A percentile compares a stretch with the other conserved stretches of the same genome.
Evolutionary conservation across 805 yeast species (phyloP).

Genomic region (Ogataea trehaloabstinens): DNA sequence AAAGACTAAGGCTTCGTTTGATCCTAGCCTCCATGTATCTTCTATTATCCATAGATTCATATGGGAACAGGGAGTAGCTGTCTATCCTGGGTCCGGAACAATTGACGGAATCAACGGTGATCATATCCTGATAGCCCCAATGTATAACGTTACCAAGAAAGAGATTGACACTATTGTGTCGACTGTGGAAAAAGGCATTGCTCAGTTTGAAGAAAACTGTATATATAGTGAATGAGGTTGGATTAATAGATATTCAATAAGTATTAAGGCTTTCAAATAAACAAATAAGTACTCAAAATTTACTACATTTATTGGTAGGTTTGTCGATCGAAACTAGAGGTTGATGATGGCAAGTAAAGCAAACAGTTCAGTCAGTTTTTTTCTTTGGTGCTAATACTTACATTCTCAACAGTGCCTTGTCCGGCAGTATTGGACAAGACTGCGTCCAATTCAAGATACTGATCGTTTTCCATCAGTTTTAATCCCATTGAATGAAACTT

Average conservation of each 20-base stretch:
- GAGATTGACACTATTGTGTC: slow-evolving; percentile 35
- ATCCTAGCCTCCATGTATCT: slow-evolving; percentile 23
- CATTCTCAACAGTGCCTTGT: no score
- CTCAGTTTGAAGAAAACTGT: slow-evolving; percentile 1
- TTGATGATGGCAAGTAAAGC: no score
- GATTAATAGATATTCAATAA: neutral
- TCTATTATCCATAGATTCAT: slow-evolving; percentile 30
- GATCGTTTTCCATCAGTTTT: no score
- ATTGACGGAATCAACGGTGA: slow-evolving; percentile 39
- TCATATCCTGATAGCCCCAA: slow-evolving; percentile 36
- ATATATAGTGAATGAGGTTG: neutral
- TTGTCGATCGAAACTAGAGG: no score
- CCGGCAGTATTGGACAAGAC: no score
- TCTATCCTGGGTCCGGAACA: slow-evolving; percentile 39
- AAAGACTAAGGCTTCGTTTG: slow-evolving; percentile 40
- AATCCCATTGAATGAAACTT: no score
- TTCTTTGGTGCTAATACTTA: no score
- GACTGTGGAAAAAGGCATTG: slow-evolving; percentile 25
- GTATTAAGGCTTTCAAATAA: neutral
- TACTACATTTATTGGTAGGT: no score
- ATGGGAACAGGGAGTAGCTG: slow-evolving; percentile 38
- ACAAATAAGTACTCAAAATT: no score
- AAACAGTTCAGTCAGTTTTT: no score
- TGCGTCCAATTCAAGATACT: no score
- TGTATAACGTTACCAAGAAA: slow-evolving; percentile 33